These are phyloP conservation scores for Alternaria arborescens DNA, from an alignment of 2,329 filamentous ascomycete species.

Conservation along the genomic window DNA sequence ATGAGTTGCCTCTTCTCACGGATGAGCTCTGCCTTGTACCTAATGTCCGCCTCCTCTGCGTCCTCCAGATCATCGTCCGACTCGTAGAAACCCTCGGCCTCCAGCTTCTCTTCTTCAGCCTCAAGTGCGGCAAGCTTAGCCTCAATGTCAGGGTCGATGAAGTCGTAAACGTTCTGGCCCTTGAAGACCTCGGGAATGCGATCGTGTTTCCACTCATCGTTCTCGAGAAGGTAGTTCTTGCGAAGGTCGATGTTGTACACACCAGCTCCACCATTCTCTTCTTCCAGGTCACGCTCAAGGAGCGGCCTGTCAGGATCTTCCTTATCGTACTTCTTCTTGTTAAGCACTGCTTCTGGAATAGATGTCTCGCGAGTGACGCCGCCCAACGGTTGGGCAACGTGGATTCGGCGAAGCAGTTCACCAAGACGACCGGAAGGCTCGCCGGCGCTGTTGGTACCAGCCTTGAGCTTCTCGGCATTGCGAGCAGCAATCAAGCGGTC, in stretches of 20 bases:
- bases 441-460: constrained; percentile 78
- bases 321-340: constrained; percentile 88
- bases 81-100: constrained; percentile 93
- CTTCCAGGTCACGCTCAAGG: constrained; percentile 87
- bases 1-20: constrained; percentile 93
- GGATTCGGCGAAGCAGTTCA: constrained; percentile 91
- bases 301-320: constrained; percentile 82
- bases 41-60: constrained; percentile 84
- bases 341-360: constrained; percentile 85
- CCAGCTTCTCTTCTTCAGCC: constrained; percentile 92
- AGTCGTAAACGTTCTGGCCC: constrained; percentile 97
- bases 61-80: constrained; percentile 78
- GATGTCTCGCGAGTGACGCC: constrained; percentile 81
- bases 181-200: constrained; percentile 93
- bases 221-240: constrained; percentile 83
- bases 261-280: constrained; percentile 91
- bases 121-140: constrained; percentile 89
- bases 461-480: constrained; percentile 93
- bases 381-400: constrained; percentile 92
- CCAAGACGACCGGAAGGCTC: constrained; percentile 83
- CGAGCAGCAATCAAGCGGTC: constrained; percentile 91
- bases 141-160: constrained; percentile 95
- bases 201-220: constrained; percentile 95
- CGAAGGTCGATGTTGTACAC: constrained; percentile 95
- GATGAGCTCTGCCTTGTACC: constrained; percentile 93